A percentile compares a stretch with the other conserved stretches of the same genome.
These are phyloP conservation scores for Ceratobasidium sp. DNA, from an alignment of 1,284 basidiomycete genomes.

Conservation along the genomic window DNA sequence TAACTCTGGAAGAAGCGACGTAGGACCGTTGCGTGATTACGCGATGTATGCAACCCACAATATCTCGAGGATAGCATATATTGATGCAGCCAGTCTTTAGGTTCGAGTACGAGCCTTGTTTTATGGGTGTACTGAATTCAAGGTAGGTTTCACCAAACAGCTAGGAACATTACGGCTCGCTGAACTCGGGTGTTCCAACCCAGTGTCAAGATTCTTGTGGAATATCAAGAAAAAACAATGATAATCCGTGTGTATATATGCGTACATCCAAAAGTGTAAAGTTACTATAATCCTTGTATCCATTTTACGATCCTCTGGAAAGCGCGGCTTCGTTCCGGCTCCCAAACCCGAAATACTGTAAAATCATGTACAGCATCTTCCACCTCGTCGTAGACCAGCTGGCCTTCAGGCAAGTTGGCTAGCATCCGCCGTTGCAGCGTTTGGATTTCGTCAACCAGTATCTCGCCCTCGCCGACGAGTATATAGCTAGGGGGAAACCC, in stretches of 20 bases:
- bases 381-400: constrained; percentile 61
- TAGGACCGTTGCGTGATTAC: not conserved
- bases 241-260: too few relatives aligned
- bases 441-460: constrained; percentile 65
- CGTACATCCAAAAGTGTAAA: not conserved
- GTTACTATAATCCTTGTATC: constrained; percentile 12
- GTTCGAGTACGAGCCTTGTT: not conserved
- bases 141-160: not conserved
- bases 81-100: too few relatives aligned
- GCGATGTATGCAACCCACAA: not conserved
- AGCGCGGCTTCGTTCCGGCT: constrained; percentile 28
- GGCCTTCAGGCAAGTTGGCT: constrained; percentile 55
- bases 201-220: too few relatives aligned
- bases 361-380: constrained; percentile 70
- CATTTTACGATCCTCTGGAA: constrained; percentile 23
- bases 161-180: too few relatives aligned
- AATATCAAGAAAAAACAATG: too few relatives aligned
- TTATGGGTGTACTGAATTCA: constrained; percentile 1
- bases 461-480: constrained; percentile 68
- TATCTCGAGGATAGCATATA: not conserved
- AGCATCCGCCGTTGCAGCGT: constrained; percentile 62
- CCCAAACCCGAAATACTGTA: constrained; percentile 59
- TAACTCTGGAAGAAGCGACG: too few relatives aligned
- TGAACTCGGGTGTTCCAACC: too few relatives aligned
- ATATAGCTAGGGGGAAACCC: constrained; percentile 72